Evolutionary conservation across 176 grass and related monocot genomes (phyloP).

Genomic region (Areca catechu): DNA sequence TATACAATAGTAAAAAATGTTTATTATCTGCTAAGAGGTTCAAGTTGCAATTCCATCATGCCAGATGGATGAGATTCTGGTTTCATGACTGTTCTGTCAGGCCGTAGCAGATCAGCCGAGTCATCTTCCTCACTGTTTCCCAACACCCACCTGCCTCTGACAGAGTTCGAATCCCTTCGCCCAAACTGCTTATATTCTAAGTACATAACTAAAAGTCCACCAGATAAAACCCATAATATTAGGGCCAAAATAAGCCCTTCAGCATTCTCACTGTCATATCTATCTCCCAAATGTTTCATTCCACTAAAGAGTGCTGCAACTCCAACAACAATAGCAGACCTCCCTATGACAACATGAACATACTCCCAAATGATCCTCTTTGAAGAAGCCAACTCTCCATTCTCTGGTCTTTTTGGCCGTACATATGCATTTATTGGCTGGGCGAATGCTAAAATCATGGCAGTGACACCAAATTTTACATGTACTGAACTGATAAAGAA

Average conservation of each 20-base stretch:
- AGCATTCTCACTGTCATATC: constrained; percentile 59
- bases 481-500: constrained; percentile 55
- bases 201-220: constrained; percentile 34
- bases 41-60: constrained; percentile 60
- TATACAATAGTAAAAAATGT: constrained; percentile 8
- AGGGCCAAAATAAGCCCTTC: constrained; percentile 75
- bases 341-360: constrained; percentile 52
- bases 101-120: constrained; percentile 50
- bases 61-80: constrained; percentile 35
- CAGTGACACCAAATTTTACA: constrained; percentile 52
- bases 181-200: constrained; percentile 48
- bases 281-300: constrained; percentile 69
- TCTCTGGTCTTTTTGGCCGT: constrained; percentile 34
- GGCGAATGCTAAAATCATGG: constrained; percentile 30
- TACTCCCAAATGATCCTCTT: constrained; percentile 60
- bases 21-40: constrained; percentile 50
- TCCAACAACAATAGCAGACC: constrained; percentile 46
- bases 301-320: constrained; percentile 49
- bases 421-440: constrained; percentile 78
- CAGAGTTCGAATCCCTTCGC: constrained; percentile 27
- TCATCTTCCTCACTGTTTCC: constrained; percentile 65
- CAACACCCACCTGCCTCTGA: constrained; percentile 40
- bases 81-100: constrained; percentile 29
- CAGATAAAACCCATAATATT: constrained; percentile 48
- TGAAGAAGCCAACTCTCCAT: constrained; percentile 22